phyloP scores from a whole-genome alignment of 192 early-diverging fungal species.

The Radiomyces spectabilis region DNA sequence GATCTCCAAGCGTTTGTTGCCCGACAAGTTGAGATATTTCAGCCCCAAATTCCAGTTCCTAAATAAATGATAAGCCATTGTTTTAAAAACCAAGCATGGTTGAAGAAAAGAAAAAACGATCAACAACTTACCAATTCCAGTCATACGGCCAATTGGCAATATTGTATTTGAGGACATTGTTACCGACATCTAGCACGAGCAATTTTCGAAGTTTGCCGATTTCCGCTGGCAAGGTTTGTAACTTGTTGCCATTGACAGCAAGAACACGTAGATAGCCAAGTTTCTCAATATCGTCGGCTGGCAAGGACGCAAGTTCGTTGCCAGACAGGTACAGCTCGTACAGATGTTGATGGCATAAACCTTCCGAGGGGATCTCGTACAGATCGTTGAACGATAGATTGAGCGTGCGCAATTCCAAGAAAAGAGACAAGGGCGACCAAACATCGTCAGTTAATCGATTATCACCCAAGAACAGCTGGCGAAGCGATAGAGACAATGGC shows the following conservation, averaged over 20 bases:
- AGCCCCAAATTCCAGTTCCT: slow-evolving; percentile 86
- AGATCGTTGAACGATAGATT: slow-evolving; percentile 83
- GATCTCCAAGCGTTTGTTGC: slow-evolving; percentile 87
- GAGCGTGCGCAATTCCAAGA: slow-evolving; percentile 64
- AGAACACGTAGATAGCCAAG: slow-evolving; percentile 65
- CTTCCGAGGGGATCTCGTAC: slow-evolving; percentile 71
- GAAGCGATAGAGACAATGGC: slow-evolving; percentile 52
- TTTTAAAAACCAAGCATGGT: too few species aligned
- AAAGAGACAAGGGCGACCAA: slow-evolving; percentile 61
- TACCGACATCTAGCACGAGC: slow-evolving; percentile 75
- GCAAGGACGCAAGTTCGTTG: slow-evolving; percentile 74
- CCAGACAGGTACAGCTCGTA: slow-evolving; percentile 77
- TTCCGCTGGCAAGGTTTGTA: slow-evolving; percentile 84
- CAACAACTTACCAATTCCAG: slow-evolving; percentile 75
- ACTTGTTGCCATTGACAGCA: slow-evolving; percentile 84
- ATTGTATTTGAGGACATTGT: slow-evolving; percentile 86
- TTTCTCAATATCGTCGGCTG: slow-evolving; percentile 78
- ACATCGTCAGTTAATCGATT: slow-evolving; percentile 79
- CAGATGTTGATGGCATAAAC: slow-evolving; percentile 63
- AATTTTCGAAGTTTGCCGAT: slow-evolving; percentile 78
- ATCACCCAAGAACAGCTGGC: slow-evolving; percentile 64
- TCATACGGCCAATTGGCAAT: slow-evolving; percentile 93
- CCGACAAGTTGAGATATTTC: slow-evolving; percentile 87
- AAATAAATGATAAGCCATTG: slow-evolving; percentile 21
- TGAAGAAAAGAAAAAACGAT: too few species aligned